Evolutionary conservation across 192 early-diverging fungal genomes (phyloP).

Genomic region (Umbelopsis vinacea): DNA sequence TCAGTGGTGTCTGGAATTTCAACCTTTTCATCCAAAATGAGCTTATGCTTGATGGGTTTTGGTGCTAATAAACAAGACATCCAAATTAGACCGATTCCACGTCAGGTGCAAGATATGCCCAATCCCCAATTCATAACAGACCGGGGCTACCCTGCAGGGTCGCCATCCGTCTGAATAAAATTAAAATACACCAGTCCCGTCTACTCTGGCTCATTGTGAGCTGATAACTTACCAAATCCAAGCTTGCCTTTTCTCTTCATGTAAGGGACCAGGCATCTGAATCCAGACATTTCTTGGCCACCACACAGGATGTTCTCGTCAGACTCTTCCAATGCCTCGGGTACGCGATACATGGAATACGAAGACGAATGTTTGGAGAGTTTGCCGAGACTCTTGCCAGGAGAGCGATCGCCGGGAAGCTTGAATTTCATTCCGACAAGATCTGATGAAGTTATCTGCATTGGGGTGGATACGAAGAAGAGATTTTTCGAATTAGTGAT

Average conservation of each 20-base stretch:
- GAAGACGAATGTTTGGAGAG: not conserved
- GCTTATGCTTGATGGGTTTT: conserved; percentile 30
- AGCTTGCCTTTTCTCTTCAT: conserved; percentile 32
- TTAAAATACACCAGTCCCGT: too few relatives aligned
- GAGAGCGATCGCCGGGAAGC: conserved; percentile 3
- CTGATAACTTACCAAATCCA: conserved; percentile 29
- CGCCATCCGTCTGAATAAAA: too few relatives aligned
- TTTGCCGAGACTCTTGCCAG: conserved; percentile 23
- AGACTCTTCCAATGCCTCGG: conserved; percentile 13
- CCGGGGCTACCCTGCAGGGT: not conserved
- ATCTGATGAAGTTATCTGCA: conserved; percentile 15
- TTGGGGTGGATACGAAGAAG: conserved; percentile 15
- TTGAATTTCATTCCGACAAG: conserved; percentile 29
- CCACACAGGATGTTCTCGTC: conserved; percentile 28
- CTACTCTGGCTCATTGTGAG: not conserved
- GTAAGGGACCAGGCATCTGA: conserved; percentile 36
- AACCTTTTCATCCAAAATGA: conserved; percentile 40
- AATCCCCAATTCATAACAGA: too few relatives aligned
- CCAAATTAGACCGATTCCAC: not conserved
- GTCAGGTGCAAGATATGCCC: not conserved
- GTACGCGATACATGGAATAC: conserved; percentile 39
- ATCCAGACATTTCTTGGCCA: conserved; percentile 43
- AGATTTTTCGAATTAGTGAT: conserved; percentile 5
- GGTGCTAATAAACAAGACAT: conserved; percentile 25
- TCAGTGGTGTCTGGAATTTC: conserved; percentile 36